Evolutionary conservation across 768 basidiomycete genomes (phyloP).

Genomic region (Auriscalpium vulgare): DNA sequence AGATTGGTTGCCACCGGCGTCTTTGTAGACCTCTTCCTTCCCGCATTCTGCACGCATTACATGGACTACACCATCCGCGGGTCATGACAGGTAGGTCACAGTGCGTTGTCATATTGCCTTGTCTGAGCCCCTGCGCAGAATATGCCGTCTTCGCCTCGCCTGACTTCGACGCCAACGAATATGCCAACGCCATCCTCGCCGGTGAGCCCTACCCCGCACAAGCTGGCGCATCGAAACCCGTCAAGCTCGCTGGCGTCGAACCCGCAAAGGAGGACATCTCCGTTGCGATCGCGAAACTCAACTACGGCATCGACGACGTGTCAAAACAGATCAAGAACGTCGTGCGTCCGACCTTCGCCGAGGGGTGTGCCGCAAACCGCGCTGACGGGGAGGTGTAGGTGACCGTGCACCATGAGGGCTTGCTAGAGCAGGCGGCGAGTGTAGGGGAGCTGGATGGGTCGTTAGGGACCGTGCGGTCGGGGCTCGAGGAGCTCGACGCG

Average conservation of each 20-base stretch:
- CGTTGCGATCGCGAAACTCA: conserved; percentile 81
- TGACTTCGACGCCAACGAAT: conserved; percentile 81
- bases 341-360: conserved; percentile 29
- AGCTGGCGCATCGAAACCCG: conserved; percentile 20
- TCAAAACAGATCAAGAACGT: conserved; percentile 82
- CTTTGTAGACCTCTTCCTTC: too few species aligned
- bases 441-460: conserved; percentile 66
- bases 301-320: conserved; percentile 84
- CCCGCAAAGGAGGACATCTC: conserved; percentile 81
- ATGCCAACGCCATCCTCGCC: conserved; percentile 85
- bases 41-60: too few species aligned
- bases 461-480: conserved; percentile 55
- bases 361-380: too few species aligned
- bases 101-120: too few species aligned
- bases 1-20: too few species aligned
- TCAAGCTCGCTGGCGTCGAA: conserved; percentile 36
- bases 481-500: conserved; percentile 64
- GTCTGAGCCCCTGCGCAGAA: conserved; percentile 34
- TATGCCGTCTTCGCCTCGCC: conserved; percentile 66
- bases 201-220: conserved; percentile 64
- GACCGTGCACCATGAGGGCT: conserved; percentile 71
- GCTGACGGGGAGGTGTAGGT: conserved; percentile 40
- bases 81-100: too few species aligned
- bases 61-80: too few species aligned
- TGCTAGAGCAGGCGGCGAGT: conserved; percentile 75